phyloP scores from a whole-genome alignment of 106 monocot genomes.

The Agapanthus africanus region DNA sequence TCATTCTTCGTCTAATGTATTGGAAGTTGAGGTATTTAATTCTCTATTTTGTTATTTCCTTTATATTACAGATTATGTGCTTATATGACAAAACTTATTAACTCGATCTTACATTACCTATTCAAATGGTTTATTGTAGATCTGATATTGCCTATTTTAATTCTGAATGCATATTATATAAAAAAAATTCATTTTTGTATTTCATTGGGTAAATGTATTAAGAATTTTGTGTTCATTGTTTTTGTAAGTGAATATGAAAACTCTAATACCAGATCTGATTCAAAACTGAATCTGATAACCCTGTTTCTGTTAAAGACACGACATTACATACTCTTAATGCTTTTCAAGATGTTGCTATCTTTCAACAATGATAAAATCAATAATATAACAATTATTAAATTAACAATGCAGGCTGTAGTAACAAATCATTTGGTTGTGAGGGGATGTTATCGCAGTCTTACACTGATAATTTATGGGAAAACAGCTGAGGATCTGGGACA shows the following conservation, averaged over 20 bases:
- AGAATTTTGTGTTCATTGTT: neutral
- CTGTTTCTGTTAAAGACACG: neutral
- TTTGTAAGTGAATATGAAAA: neutral
- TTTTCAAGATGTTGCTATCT: neutral
- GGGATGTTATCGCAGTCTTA: conserved; percentile 90
- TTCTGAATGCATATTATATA: too few species aligned
- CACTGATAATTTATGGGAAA: conserved; percentile 92
- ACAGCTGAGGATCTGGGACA: conserved; percentile 97
- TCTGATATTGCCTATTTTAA: too few species aligned
- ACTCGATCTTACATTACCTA: neutral
- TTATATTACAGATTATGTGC: too few species aligned
- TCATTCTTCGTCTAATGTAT: conserved; percentile 87
- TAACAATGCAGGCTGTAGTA: conserved; percentile 79
- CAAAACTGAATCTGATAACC: neutral
- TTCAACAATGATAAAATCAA: neutral
- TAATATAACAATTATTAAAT: neutral
- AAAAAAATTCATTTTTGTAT: too few species aligned
- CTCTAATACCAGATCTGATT: neutral
- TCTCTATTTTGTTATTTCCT: conserved; percentile 4
- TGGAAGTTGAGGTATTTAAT: conserved; percentile 85
- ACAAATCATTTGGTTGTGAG: conserved; percentile 88
- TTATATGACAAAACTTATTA: neutral
- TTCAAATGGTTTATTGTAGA: too few species aligned
- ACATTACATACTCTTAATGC: neutral
- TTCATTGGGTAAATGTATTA: neutral